These are phyloP conservation scores for Inga laurina DNA, from an alignment of 306 rosid species.

Conservation along the genomic window DNA sequence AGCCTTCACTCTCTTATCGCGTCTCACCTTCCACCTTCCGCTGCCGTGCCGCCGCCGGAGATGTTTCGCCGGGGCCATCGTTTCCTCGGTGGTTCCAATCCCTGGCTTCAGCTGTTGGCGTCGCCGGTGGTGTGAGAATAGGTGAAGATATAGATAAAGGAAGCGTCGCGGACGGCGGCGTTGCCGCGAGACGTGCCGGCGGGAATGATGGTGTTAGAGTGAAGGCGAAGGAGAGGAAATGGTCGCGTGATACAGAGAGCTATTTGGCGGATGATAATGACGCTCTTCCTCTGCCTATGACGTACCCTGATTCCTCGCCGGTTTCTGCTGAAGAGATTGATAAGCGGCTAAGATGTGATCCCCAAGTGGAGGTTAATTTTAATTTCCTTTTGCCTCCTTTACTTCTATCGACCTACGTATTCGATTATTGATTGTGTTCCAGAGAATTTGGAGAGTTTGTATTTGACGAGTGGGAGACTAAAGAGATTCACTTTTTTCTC, in stretches of 20 bases:
- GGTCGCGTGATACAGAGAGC: constrained; percentile 77
- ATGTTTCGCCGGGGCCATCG: constrained; percentile 39
- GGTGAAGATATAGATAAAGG: constrained; percentile 52
- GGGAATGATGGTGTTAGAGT: constrained; percentile 49
- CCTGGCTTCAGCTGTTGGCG: constrained; percentile 42
- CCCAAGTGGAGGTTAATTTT: constrained; percentile 56
- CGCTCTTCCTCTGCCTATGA: constrained; percentile 90
- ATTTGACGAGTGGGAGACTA: background rate
- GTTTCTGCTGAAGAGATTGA: constrained; percentile 73
- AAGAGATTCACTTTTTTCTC: background rate
- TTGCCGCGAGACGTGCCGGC: constrained; percentile 38
- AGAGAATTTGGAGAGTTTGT: background rate
- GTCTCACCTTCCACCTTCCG: constrained; percentile 35
- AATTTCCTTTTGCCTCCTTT: background rate
- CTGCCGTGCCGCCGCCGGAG: constrained; percentile 58
- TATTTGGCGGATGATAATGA: constrained; percentile 68
- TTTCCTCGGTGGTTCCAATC: constrained; percentile 57
- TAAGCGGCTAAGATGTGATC: constrained; percentile 77
- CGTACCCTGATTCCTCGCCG: constrained; percentile 74
- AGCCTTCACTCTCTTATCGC: constrained; percentile 6
- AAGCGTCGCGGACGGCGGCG: constrained; percentile 36
- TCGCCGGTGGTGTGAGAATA: constrained; percentile 47
- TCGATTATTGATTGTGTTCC: background rate
- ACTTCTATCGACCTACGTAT: background rate
- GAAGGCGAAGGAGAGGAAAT: constrained; percentile 73